Conservation (phyloP, 2,329 filamentous ascomycete genomes). For the Pseudocercospora vitis region DNA sequence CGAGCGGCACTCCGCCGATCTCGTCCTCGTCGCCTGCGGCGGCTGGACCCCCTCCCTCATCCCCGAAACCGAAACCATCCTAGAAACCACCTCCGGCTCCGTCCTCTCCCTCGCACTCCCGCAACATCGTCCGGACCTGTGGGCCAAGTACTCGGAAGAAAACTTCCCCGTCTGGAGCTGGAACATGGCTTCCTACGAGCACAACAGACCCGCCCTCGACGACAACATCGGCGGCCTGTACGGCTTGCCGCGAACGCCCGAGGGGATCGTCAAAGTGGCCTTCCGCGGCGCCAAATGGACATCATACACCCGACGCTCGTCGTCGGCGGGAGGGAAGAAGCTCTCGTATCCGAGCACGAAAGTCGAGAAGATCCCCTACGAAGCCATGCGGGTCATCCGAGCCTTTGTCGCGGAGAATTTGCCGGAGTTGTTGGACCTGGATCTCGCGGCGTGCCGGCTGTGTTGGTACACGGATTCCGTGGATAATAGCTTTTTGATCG, state of each 20-base stretch:
- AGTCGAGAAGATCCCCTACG: conserved; percentile 25
- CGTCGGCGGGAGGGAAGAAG: background rate
- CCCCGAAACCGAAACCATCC: conserved; percentile 37
- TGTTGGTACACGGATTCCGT: conserved; percentile 56
- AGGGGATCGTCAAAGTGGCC: conserved; percentile 31
- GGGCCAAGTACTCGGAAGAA: conserved; percentile 44
- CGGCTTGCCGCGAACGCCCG: conserved; percentile 27
- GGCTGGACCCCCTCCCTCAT: conserved; percentile 45
- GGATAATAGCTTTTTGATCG: conserved; percentile 34
- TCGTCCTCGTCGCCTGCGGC: conserved; percentile 32
- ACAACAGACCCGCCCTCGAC: background rate
- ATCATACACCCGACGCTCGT: conserved; percentile 21
- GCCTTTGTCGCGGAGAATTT: conserved; percentile 46
- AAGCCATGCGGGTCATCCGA: conserved; percentile 30
- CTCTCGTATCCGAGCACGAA: conserved; percentile 29
- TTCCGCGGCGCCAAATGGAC: conserved; percentile 35
- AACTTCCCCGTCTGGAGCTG: conserved; percentile 50
- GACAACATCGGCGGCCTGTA: conserved; percentile 27
- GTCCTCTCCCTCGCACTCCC: conserved; percentile 51
- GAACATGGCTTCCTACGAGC: conserved; percentile 21
- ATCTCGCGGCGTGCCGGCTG: conserved; percentile 46
- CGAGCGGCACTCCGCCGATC: conserved; percentile 43
- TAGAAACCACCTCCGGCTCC: conserved; percentile 52
- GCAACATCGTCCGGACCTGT: conserved; percentile 38
- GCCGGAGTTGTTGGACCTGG: conserved; percentile 36